Conservation (phyloP, 2,329 filamentous ascomycete genomes). For the Penicillium sp. region DNA sequence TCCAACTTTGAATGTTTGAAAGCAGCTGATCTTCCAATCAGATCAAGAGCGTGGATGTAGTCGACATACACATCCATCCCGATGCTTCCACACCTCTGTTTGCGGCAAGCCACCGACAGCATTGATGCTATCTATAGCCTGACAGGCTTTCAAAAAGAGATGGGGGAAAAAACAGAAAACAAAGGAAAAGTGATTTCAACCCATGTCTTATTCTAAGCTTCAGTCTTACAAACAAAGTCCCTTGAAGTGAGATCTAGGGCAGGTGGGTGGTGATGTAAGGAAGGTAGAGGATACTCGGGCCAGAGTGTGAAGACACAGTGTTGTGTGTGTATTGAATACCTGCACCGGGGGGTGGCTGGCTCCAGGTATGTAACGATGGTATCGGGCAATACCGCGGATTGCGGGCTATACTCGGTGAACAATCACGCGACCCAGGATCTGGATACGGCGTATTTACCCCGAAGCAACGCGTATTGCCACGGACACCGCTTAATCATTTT, state of each 20-base stretch:
- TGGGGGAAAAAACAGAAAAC: too few species aligned
- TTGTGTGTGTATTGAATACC: constrained; percentile 20
- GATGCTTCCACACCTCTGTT: constrained; percentile 17
- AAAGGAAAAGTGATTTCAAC: not conserved
- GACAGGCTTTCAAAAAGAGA: not conserved
- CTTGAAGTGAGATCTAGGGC: not conserved
- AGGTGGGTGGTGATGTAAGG: not conserved
- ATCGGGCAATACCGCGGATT: constrained; percentile 7
- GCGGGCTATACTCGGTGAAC: not conserved
- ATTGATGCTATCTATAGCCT: constrained; percentile 7
- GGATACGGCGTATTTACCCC: constrained; percentile 22
- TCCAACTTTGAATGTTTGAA: constrained; percentile 20
- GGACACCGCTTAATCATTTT: constrained; percentile 32
- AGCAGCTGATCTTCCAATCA: constrained; percentile 22
- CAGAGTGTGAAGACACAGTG: constrained; percentile 11
- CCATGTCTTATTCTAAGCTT: not conserved
- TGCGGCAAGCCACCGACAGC: constrained; percentile 16
- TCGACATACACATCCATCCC: constrained; percentile 12
- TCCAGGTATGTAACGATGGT: constrained; percentile 8
- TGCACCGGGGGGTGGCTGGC: constrained; percentile 9
- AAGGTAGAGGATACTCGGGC: constrained; percentile 10
- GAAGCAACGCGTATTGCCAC: constrained; percentile 30
- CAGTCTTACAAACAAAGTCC: not conserved
- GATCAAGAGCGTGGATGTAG: constrained; percentile 12
- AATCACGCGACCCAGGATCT: constrained; percentile 16